Evolutionary conservation across 495 filamentous ascomycete species (phyloP), one percentile per base, ranked within the genome.

Genomic region (Thermothielavioides terrestris): DNA sequence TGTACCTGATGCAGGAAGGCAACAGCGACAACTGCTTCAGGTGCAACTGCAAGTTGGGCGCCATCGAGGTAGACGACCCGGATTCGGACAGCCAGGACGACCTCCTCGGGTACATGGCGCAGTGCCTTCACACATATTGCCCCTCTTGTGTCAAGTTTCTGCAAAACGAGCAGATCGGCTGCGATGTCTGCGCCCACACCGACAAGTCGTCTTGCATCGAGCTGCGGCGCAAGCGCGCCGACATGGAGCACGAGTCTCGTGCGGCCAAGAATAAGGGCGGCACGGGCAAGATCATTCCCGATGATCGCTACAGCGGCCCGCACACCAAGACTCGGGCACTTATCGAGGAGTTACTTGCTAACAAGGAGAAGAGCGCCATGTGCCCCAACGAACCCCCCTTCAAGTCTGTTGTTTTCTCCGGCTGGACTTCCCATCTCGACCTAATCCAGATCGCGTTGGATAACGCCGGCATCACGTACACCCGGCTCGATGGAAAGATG

Each of bases 401-500:
- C 65, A 95, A 94, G 62, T 86, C 84, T 36, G 91, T 98, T 12
- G 79, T 98, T 17, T 96, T 97, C 63, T 95, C 89, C 1, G 80
- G 79, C 25, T 98, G 92, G 91, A 96, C 91, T 0, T 82, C 85
- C 2, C 89, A 96, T 62, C 79, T 98, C 27, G 91, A 98, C 61
- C 78, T 98, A 12, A 94, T 98, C 55, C 81, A 95, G 60, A 79
- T 88, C 42, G 91, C 92, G 2, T 71, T 98, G 12, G 74, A 82
- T 39, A 75, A 81, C 38, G 75, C 77, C 28, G 72, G 72, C 7
- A 78, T 95, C 60, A 69, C 61, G 3, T 94, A 77, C 60, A 79
- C 77, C n/a, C 86, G 91, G 10, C 78, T 98, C 2, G 92, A 97
- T 61, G 92, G 92, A 12, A 85, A 79, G 42, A 94, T 96, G 86